Evolutionary conservation across 2,329 filamentous ascomycete species (phyloP).

Genomic region (Aspergillus transmontanensis): DNA sequence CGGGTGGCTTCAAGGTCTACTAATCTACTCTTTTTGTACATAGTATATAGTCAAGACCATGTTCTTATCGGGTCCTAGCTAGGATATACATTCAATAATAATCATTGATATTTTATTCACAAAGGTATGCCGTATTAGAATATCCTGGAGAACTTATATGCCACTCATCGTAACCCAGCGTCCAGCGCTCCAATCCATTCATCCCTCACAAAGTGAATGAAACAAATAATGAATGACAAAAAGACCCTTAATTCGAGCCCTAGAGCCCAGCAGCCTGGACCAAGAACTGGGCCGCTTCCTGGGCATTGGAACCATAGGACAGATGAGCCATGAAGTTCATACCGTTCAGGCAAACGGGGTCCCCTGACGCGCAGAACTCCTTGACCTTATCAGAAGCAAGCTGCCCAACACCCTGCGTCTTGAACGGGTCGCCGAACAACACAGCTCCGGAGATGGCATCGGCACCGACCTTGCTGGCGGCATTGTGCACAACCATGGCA

Average conservation of each 20-base stretch:
- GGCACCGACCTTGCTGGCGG: conserved; percentile 31
- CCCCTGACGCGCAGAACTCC: conserved; percentile 54
- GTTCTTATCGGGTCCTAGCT: too few relatives aligned
- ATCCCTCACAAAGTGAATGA: background rate
- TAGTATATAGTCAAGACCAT: conserved; percentile 3
- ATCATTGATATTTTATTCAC: background rate
- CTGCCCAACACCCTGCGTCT: conserved; percentile 40
- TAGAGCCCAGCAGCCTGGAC: conserved; percentile 25
- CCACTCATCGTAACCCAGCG: background rate
- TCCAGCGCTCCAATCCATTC: background rate
- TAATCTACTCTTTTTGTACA: conserved; percentile 7
- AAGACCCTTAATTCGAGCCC: too few relatives aligned
- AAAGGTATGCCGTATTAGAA: background rate
- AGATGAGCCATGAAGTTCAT: conserved; percentile 46
- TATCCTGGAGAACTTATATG: background rate
- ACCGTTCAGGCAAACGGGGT: conserved; percentile 55
- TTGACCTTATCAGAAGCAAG: conserved; percentile 47
- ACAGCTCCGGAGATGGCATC: conserved; percentile 44
- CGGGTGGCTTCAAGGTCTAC: conserved; percentile 44
- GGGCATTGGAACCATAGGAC: conserved; percentile 41
- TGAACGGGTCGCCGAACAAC: conserved; percentile 52
- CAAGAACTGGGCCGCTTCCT: conserved; percentile 42
- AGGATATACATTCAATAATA: background rate
- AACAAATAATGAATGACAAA: background rate
- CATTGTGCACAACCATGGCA: conserved; percentile 39